phyloP scores from a whole-genome alignment of 768 basidiomycete species.

The Kwoniella europaea region DNA sequence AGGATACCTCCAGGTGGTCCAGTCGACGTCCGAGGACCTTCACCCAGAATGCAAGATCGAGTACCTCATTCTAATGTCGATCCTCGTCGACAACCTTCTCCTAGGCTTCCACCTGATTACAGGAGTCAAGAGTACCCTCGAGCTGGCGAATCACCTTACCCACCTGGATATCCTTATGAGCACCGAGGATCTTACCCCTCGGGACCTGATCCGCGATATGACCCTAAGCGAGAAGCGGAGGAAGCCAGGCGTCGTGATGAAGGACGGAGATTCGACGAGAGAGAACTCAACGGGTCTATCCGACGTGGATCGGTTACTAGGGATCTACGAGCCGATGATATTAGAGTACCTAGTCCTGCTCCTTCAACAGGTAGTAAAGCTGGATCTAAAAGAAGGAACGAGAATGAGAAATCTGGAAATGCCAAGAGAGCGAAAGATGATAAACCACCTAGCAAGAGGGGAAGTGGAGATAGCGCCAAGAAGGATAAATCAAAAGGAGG shows the following conservation, averaged over 20 bases:
- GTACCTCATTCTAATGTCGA: slow-evolving; percentile 63
- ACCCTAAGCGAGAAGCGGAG: slow-evolving; percentile 27
- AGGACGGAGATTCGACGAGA: slow-evolving; percentile 26
- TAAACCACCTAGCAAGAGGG: slow-evolving; percentile 43
- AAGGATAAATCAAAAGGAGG: slow-evolving; percentile 37
- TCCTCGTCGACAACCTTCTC: slow-evolving; percentile 32
- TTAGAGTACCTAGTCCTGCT: slow-evolving; percentile 42
- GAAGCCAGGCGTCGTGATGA: slow-evolving; percentile 34
- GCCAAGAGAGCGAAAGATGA: slow-evolving; percentile 43
- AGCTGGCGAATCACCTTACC: slow-evolving; percentile 12
- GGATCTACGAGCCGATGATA: slow-evolving; percentile 35
- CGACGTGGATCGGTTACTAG: slow-evolving; percentile 38
- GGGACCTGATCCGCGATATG: slow-evolving; percentile 35
- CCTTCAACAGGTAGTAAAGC: slow-evolving; percentile 38
- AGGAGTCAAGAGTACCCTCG: slow-evolving; percentile 18
- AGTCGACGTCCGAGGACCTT: slow-evolving; percentile 33
- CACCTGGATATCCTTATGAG: slow-evolving; percentile 23
- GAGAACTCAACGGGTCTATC: slow-evolving; percentile 16
- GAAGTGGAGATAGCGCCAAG: slow-evolving; percentile 32
- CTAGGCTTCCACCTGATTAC: slow-evolving; percentile 27
- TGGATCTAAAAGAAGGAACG: slow-evolving; percentile 34
- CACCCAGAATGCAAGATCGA: slow-evolving; percentile 53
- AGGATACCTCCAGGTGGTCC: slow-evolving; percentile 61
- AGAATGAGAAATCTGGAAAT: slow-evolving; percentile 27
- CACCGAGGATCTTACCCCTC: slow-evolving; percentile 64